A percentile compares a stretch with the other conserved stretches of the same genome.
These are phyloP conservation scores for Podila horticola DNA, from an alignment of 192 early-diverging fungal species.

Conservation along the genomic window DNA sequence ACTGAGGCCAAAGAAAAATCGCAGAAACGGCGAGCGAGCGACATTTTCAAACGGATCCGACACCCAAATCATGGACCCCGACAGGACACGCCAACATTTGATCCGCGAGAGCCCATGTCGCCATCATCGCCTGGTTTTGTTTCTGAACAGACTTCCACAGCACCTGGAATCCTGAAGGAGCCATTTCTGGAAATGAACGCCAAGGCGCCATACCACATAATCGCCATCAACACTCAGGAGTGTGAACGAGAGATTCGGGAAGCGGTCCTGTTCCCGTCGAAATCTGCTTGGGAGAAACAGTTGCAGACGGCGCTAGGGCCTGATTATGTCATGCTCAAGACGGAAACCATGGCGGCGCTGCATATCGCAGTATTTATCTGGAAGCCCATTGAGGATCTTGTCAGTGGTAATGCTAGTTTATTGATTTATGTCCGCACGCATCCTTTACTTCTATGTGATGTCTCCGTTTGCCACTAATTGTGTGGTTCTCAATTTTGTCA, in stretches of 20 bases:
- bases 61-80: background rate
- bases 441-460: background rate
- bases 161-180: constrained; percentile 8
- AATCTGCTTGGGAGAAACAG: constrained; percentile 57
- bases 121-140: background rate
- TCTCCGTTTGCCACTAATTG: background rate
- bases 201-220: constrained; percentile 58
- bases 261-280: constrained; percentile 61
- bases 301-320: constrained; percentile 48
- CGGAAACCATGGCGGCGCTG: constrained; percentile 63
- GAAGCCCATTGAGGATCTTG: constrained; percentile 48
- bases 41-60: constrained; percentile 9
- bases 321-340: constrained; percentile 56
- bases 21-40: background rate
- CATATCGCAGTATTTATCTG: constrained; percentile 63
- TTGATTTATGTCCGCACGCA: background rate
- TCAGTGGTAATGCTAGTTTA: constrained; percentile 32
- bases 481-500: background rate
- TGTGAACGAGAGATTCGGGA: constrained; percentile 65
- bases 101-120: background rate
- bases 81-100: too few species aligned
- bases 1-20: background rate
- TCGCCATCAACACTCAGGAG: constrained; percentile 66
- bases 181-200: constrained; percentile 35
- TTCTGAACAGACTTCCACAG: background rate